phyloP scores from a whole-genome alignment of 2,329 filamentous ascomycete genomes.

The Botrytis tulipae region DNA sequence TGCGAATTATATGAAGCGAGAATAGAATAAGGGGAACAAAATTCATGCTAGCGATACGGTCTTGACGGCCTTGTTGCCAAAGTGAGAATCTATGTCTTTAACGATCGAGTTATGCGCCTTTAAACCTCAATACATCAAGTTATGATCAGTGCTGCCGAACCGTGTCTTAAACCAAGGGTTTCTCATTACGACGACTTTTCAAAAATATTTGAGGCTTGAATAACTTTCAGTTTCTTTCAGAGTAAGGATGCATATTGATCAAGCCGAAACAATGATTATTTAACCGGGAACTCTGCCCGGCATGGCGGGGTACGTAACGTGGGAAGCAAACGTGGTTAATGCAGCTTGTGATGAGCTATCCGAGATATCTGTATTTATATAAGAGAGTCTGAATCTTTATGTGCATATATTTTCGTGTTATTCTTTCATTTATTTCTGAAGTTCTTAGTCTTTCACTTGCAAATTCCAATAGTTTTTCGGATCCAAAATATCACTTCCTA shows the following conservation, averaged over 20 bases:
- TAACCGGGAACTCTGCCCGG: background rate
- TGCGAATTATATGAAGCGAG: background rate
- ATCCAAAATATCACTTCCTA: background rate
- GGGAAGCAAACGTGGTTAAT: background rate
- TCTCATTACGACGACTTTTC: background rate
- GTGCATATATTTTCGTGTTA: background rate
- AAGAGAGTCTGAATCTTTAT: background rate
- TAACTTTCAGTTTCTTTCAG: background rate
- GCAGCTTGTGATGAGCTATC: background rate
- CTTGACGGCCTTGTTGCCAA: accelerated
- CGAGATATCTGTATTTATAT: background rate
- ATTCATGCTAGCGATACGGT: background rate
- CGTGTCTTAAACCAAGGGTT: background rate
- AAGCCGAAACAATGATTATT: background rate
- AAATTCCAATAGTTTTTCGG: background rate
- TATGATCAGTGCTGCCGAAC: background rate
- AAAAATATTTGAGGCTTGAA: background rate
- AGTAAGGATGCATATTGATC: background rate
- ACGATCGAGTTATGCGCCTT: too few relatives aligned
- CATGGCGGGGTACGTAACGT: background rate
- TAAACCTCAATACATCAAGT: background rate
- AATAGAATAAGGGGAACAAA: background rate
- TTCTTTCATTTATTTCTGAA: background rate
- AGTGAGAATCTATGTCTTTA: background rate
- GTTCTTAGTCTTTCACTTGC: background rate